Evolutionary conservation across 2,329 filamentous ascomycete genomes (phyloP), one percentile per base, ranked within the genome.

Genomic region (Sporothrix protearum): DNA sequence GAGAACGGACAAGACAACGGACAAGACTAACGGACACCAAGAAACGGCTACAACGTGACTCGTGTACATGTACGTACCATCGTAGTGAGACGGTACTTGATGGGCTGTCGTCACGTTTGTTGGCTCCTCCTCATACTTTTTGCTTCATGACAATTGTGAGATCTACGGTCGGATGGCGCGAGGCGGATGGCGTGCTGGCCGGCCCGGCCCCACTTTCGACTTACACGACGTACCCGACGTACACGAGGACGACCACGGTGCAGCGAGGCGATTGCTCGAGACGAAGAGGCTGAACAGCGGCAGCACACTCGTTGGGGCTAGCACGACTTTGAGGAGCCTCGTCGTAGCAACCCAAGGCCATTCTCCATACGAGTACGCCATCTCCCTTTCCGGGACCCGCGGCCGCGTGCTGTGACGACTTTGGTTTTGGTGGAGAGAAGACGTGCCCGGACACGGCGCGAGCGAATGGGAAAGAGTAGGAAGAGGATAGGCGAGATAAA

Each of bases 151-250:
- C 28, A 4, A 45, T 66, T 22, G 22, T 49, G 61, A 28, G 59
- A 66, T 66, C 12, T 3, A 3, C 19, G 33, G 36, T 47, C 10
- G 10, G 33, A 63, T 63, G 57, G 59, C 36, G 59, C 36, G 36
- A 63, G 33, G n/a, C 59, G 36, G n/a, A 66, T 66, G 61, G 39
- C 61, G 61, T 66, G 61, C 61, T 66, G 22, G 30, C 14, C n/a
- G n/a, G 45, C 2, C 36, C 42, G 36, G 22, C 14, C 61, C 61
- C 39, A 47, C 39, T 66, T 36, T 67, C 25, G 45, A 67, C 63
- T 67, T 67, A 67, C 63, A 67, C 63, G 63, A 67, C 28, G 16
- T 67, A 49, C 63, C 25, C 63, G 63, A 67, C 45, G 51, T 67
- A 67, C 63, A 51, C 63, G 63, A 67, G 16, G 42, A 67, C 28